Conservation (phyloP, 176 grass and related monocot genomes). For the Carex scoparia region DNA sequence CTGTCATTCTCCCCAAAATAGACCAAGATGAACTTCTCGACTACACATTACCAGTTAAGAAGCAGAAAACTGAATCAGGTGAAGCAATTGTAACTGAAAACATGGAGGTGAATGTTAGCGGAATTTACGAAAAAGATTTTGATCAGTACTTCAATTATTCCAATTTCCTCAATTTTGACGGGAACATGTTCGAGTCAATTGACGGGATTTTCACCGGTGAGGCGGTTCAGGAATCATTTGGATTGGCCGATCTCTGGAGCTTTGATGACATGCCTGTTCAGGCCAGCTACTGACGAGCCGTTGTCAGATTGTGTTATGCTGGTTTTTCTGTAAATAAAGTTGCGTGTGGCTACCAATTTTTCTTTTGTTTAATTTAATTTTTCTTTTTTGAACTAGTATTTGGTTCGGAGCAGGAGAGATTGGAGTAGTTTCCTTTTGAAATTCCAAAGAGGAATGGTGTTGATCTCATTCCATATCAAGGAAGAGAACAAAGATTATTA, state of each 20-base stretch:
- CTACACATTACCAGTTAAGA: conserved; percentile 17
- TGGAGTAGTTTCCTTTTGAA: background rate
- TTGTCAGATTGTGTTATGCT: background rate
- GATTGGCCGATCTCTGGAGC: conserved; percentile 36
- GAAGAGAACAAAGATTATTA: background rate
- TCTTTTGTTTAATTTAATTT: background rate
- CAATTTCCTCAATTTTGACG: conserved; percentile 26
- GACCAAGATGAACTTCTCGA: background rate
- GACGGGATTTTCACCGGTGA: conserved; percentile 37
- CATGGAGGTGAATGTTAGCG: background rate
- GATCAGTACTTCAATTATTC: conserved; percentile 33
- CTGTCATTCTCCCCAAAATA: conserved; percentile 1
- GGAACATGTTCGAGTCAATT: conserved; percentile 14
- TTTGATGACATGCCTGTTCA: conserved; percentile 42
- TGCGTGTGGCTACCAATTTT: background rate
- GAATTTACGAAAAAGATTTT: conserved; percentile 25
- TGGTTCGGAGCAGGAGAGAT: background rate
- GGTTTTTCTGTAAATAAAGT: conserved; percentile 22
- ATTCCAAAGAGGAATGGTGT: background rate
- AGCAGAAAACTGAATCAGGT: conserved; percentile 24
- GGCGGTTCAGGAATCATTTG: conserved; percentile 24
- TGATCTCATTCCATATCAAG: conserved; percentile 4
- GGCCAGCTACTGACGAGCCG: conserved; percentile 20
- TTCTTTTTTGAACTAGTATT: background rate
- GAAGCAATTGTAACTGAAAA: conserved; percentile 21